Evolutionary conservation across 164 flowering plant species (phyloP).

Genomic region (Akebia trifoliata): DNA sequence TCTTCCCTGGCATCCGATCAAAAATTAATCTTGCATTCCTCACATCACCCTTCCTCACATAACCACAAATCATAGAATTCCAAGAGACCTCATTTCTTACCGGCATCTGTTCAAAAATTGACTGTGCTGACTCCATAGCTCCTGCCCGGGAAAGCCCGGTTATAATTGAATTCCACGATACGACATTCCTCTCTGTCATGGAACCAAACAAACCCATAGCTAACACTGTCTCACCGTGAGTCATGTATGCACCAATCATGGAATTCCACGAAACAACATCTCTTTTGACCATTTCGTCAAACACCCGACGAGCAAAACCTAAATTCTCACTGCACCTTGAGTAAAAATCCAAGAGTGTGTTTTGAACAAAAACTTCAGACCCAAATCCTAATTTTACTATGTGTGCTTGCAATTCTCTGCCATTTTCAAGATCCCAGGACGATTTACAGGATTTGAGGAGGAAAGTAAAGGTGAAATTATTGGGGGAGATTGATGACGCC

Average conservation of each 20-base stretch:
- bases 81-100: slow-evolving; percentile 33
- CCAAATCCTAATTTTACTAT: slow-evolving; percentile 36
- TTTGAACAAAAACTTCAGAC: slow-evolving; percentile 37
- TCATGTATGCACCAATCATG: slow-evolving; percentile 34
- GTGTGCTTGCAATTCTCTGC: slow-evolving; percentile 33
- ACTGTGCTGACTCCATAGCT: slow-evolving; percentile 30
- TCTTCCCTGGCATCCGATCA: slow-evolving; percentile 37
- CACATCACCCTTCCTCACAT: slow-evolving; percentile 29
- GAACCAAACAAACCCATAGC: slow-evolving; percentile 32
- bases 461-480: slow-evolving; percentile 41
- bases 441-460: slow-evolving; percentile 31
- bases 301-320: slow-evolving; percentile 22
- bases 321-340: slow-evolving; percentile 27
- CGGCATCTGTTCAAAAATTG: slow-evolving; percentile 36
- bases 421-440: slow-evolving; percentile 18
- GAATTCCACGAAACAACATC: slow-evolving; percentile 43
- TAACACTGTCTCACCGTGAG: slow-evolving; percentile 21
- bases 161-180: slow-evolving; percentile 38
- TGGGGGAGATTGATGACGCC: slow-evolving; percentile 16
- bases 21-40: slow-evolving; percentile 31
- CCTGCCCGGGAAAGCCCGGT: slow-evolving; percentile 32
- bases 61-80: slow-evolving; percentile 43
- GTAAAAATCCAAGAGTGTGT: slow-evolving; percentile 39
- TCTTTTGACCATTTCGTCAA: slow-evolving; percentile 36
- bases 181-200: slow-evolving; percentile 34